Evolutionary conservation across 345 rosid species (phyloP).

Genomic region (Euphorbia tirucalli): DNA sequence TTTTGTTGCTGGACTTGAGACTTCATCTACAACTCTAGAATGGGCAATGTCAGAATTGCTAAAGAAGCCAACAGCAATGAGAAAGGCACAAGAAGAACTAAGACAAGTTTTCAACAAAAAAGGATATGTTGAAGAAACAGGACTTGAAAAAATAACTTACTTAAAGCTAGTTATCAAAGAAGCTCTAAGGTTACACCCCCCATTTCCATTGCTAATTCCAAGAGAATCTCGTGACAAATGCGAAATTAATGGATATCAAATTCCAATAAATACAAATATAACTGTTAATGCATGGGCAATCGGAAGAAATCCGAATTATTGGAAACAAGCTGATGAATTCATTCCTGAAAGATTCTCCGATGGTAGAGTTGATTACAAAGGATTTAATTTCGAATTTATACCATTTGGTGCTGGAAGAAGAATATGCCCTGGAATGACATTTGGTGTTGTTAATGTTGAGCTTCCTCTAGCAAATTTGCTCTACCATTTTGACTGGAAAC

Average conservation of each 20-base stretch:
- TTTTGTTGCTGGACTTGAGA: constrained; percentile 25
- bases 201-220: constrained; percentile 13
- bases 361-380: constrained; percentile 19
- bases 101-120: constrained; percentile 13
- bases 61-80: constrained; percentile 18
- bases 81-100: constrained; percentile 30
- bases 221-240: constrained; percentile 13
- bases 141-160: constrained; percentile 3
- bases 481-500: constrained; percentile 33
- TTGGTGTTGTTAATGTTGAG: constrained; percentile 21
- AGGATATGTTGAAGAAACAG: constrained; percentile 17
- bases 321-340: constrained; percentile 15
- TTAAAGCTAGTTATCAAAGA: constrained; percentile 11
- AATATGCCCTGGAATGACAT: constrained; percentile 25
- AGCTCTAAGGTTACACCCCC: constrained; percentile 9
- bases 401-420: constrained; percentile 35
- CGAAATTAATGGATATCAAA: constrained; percentile 9
- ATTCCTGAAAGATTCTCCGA: constrained; percentile 22
- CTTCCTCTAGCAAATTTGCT: constrained; percentile 14
- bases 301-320: constrained; percentile 16
- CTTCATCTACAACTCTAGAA: constrained; percentile 20
- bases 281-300: constrained; percentile 7
- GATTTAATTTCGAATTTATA: constrained; percentile 20
- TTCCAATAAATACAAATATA: constrained; percentile 6
- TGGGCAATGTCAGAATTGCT: constrained; percentile 34